Evolutionary conservation across 2,329 filamentous ascomycete genomes (phyloP).

Genomic region (Phialophora verrucosa): DNA sequence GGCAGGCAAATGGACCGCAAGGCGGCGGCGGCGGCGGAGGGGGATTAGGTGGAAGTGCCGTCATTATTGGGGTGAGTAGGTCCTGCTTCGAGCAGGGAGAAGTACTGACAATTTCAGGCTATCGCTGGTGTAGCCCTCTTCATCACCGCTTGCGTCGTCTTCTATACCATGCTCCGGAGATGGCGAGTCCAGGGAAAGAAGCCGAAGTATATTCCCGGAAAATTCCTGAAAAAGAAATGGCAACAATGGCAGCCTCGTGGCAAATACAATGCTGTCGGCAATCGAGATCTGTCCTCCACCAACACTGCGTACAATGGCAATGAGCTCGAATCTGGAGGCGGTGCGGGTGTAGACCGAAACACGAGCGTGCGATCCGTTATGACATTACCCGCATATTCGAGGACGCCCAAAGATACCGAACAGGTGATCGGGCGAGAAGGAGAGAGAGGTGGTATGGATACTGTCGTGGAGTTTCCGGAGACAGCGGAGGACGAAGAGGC

Average conservation of each 20-base stretch:
- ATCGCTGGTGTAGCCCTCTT: constrained; percentile 28
- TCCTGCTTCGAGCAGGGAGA: neutral
- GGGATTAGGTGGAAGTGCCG: constrained; percentile 24
- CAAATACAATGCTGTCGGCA: constrained; percentile 36
- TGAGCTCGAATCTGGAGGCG: constrained; percentile 28
- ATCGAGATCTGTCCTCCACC: constrained; percentile 29
- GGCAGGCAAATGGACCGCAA: constrained; percentile 16
- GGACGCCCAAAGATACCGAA: constrained; percentile 74
- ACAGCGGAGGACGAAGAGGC: constrained; percentile 78
- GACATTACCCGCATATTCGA: constrained; percentile 85
- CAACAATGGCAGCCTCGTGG: constrained; percentile 36
- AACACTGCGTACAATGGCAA: constrained; percentile 34
- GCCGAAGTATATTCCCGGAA: constrained; percentile 33
- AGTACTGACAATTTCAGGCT: constrained; percentile 23
- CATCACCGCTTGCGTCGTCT: constrained; percentile 24
- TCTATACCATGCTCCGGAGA: constrained; percentile 34
- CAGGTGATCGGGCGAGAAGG: constrained; percentile 85
- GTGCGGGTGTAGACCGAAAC: constrained; percentile 71
- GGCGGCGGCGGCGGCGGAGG: constrained; percentile 10
- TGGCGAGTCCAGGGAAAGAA: constrained; percentile 32
- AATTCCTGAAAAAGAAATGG: constrained; percentile 37
- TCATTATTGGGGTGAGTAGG: constrained; percentile 31
- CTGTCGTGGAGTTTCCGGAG: constrained; percentile 83
- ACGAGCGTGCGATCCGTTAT: constrained; percentile 91
- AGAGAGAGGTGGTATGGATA: constrained; percentile 88